Base-by-base conservation (phyloP, 148 eudicot species). In the Nyssa sinensis region DNA sequence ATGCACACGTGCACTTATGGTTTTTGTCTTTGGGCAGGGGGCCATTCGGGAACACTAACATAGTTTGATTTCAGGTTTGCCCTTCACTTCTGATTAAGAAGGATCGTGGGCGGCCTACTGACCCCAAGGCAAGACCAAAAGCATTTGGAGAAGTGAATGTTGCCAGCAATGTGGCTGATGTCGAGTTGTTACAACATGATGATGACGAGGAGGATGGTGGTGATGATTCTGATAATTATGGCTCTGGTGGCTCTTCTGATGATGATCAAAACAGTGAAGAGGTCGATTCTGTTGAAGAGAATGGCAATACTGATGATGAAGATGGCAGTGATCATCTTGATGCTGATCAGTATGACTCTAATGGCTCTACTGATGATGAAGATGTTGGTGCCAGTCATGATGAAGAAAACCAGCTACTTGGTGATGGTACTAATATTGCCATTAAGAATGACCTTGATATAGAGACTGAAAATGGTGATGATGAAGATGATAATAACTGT, bases 21-120 rank as follows among this genome's bases (percentile, higher is more conserved):
- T 44, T 19, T 0, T 44, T 14, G 51, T 3, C 16, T 44, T 13
- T 32, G 31, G 14, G 31, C 21, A 13, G 62, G 44, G 25, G 5
- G 3, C 12, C 9, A 66, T 35, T 30, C 32, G 41, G 61, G 33
- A 13, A n/a, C 41, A 69, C 73, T 78, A 79, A 78, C 31, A 21
- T 58, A 57, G 29, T 44, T 61, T 30, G 12, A 17, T 37, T 86
- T 74, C 80, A 95, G 99, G 84, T 92, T 71, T 92, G 97, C 88
- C 99, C 99, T 28, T 95, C 99, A 67, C 82, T 95, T 70, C 83
- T 95, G 55, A 72, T 84, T 27, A 95, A 95, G 82, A 95, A 95
- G 77, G 99, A 95, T 77, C 86, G 99, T 51, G 99, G 99, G 64
- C 89, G 99, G 44, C 94, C 96, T 33, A 73, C 80, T 67, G 80